Base-by-base conservation (phyloP, 768 basidiomycete species). In the Suillus sp. region DNA sequence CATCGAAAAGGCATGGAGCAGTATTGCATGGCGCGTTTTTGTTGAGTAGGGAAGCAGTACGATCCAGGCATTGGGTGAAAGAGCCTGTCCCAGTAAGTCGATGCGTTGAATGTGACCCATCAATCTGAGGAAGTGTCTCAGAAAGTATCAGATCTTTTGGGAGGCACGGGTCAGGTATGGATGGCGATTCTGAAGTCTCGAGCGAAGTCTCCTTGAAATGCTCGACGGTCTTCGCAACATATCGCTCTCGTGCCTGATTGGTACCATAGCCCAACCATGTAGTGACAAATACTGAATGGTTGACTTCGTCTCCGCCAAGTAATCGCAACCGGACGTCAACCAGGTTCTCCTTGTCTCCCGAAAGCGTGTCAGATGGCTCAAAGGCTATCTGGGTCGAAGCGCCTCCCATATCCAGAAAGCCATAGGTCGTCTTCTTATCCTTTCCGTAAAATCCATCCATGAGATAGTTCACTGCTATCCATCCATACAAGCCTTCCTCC, bases 241-340 rank as follows among this genome's bases (percentile, higher is more conserved):
- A 99, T 59, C 96, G 86, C 72, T 96, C 93, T 70, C 96, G 78
- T n/a, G 95, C 96, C 75, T 95, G 90, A 69, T 99, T 99, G 37
- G 97, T 98, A 14, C 97, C 97, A 73, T 96, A 99, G 13, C 97
- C 97, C 30, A 99, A 78, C 97, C 97, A 99, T 1, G 96, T 98
- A 59, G 97, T 97, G 62, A 98, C 96, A 65, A 99, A 99, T 27
- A 99, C 93, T 64, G 89, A 87, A 78, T 97, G 96, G 62, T 85
- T 84, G 56, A 99, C 91, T 70, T 93, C 93, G 68, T 90, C 84
- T 18, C 96, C 97, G 37, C 88, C 85, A 45, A 99, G 73, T 42
- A 96, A 80, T 55, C 93, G 85, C 62, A 99, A 73, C 40, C 90
- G 82, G 51, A 99, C 95, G 66, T 91, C 87, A 40, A 91, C 84